Evolutionary conservation across 2,329 filamentous ascomycete species (phyloP).

Genomic region (Periconia sp.): DNA sequence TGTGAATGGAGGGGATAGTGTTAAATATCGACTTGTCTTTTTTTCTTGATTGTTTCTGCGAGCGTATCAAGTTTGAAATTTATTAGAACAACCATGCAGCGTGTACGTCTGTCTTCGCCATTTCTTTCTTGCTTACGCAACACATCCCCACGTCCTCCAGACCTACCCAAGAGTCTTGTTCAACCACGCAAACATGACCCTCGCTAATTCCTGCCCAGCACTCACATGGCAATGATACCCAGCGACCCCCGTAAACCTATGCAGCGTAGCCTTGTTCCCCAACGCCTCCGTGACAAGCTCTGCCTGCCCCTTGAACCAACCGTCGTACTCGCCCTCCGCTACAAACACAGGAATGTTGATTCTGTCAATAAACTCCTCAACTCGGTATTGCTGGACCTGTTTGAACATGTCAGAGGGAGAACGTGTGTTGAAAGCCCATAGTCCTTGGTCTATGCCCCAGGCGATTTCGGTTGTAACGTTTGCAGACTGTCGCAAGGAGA

Average conservation of each 20-base stretch:
- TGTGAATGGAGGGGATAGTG: too few species aligned
- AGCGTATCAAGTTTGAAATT: too few species aligned
- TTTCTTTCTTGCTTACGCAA: too few species aligned
- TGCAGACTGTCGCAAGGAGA: neutral
- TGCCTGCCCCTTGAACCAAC: slow-evolving; percentile 1
- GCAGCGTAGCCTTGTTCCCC: neutral
- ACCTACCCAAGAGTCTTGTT: slow-evolving; percentile 1
- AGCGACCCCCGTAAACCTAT: slow-evolving; percentile 1
- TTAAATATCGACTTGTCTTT: too few species aligned
- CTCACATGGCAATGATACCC: slow-evolving; percentile 4
- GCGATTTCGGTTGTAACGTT: neutral
- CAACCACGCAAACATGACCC: slow-evolving; percentile 4
- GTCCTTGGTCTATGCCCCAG: slow-evolving; percentile 11
- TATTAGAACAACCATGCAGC: too few species aligned
- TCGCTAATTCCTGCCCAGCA: slow-evolving; percentile 1
- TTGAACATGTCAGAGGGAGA: slow-evolving; percentile 8
- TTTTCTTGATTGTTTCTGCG: too few species aligned
- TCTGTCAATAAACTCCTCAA: slow-evolving; percentile 2
- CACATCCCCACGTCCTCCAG: too few species aligned
- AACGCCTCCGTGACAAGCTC: neutral
- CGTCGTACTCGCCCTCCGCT: slow-evolving; percentile 2
- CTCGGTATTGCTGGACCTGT: neutral
- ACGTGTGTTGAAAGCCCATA: slow-evolving; percentile 9
- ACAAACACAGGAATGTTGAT: slow-evolving; percentile 8
- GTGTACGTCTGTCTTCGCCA: too few species aligned